Evolutionary conservation across 2,329 filamentous ascomycete genomes (phyloP), one percentile per base, ranked within the genome.

Genomic region (Cordyceps fumosorosea): DNA sequence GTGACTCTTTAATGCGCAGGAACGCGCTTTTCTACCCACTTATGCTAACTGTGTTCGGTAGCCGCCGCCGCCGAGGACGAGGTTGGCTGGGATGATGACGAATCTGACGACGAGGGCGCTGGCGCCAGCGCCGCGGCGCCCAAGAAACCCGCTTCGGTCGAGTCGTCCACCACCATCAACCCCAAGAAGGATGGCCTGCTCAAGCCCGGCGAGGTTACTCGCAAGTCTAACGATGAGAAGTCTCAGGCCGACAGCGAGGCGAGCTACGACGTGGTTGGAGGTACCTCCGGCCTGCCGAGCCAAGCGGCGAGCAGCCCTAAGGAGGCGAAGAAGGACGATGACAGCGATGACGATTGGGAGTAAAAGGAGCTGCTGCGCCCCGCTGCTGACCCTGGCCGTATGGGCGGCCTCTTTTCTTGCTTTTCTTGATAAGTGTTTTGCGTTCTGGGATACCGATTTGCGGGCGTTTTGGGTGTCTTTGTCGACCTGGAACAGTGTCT

Each of bases 211-310:
- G 85, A 89, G 68, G 78, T 86, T 20, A 29, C 29, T 29, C 87
- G 90, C 54, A 85, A 83, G 69, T 96, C 92, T 29, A 89, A 96
- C 69, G 92, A 96, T 70, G 89, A 92, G 73, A 92, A 93, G 73
- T 96, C 90, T 29, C 90, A 95, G 67, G 87, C 92, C 8, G 95
- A 95, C 69, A 97, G 93, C 72, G 95, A 99, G 69, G 91, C 91
- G 20, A 96, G 92, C 77, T 99, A 99, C 74, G 95, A 99, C 73
- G 83, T 99, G 40, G 91, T 99, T 52, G 89, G 89, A 8, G 87
- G 88, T 6, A 80, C 86, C 52, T 93, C 89, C 57, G 90, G 89
- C 55, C 84, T 85, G 51, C 86, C 88, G 44, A 96, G 90, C 73
- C 89, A 90, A 66, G 88, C 91, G 20, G 89, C 91, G 26, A 84